Evolutionary conservation across 2,329 filamentous ascomycete genomes (phyloP), one percentile per base, ranked within the genome.

Genomic region (Scytalidium sp.): DNA sequence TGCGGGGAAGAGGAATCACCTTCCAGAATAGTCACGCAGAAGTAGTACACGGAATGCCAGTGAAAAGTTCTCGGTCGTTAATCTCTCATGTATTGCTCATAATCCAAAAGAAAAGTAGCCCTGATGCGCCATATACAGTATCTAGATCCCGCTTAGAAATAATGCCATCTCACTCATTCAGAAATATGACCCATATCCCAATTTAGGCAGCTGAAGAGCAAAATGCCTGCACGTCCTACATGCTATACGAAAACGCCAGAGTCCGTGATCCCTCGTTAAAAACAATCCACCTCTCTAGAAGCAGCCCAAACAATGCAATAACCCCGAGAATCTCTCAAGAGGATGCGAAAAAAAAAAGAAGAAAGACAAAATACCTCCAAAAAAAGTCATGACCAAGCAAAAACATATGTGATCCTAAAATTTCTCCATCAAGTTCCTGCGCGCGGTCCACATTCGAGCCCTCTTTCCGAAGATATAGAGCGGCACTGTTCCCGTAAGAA

Each of bases 401-500:
- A 9, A 36, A 36, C 32, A 7, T n/a, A 10, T 7, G 11, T 15
- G 7, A 36, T 15, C 8, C 32, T 63, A 72, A 50, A 70, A 87
- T 63, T 83, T 88, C 78, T 95, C 90, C 87, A 96, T 92, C 56
- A 96, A 72, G 58, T 88, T 90, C 76, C 79, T 88, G 55, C 88
- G 75, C 10, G 92, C 89, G 1, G 92, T 97, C 93, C 92, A 97
- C 90, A 97, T 96, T 17, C 93, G 78, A 15, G 87, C 84, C 49
- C 91, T 75, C 76, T 97, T 97, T 17, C 93, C 93, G 63, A 83
- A 97, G 19, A 97, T 88, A 66, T 94, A 97, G 87, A 97, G 90
- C 1, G 93, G 93, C 49, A 97, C 85, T 1, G 90, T 88, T 47
- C 78, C 83, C 3, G 90, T 62, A 66, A 96, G 75, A 49, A 86